These are phyloP conservation scores for Cordyceps fumosorosea DNA, from an alignment of 2,329 filamentous ascomycete genomes.

Conservation along the genomic window DNA sequence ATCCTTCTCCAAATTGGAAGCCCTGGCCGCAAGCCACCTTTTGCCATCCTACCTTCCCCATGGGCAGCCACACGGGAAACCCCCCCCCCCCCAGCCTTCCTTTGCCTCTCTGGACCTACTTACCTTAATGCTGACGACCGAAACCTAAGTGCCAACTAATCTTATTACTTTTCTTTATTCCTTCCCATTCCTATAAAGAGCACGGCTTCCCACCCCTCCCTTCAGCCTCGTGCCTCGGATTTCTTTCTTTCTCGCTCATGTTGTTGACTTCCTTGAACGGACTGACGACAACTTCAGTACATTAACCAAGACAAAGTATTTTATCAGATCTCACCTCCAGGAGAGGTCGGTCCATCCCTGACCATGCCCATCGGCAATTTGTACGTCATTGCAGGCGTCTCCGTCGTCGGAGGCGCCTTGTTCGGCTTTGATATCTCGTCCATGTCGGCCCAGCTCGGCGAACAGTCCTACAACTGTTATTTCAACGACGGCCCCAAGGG, in stretches of 20 bases:
- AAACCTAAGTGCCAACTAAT: background rate
- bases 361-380: conserved; percentile 28
- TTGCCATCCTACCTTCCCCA: background rate
- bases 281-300: background rate
- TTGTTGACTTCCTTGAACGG: conserved; percentile 1
- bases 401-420: conserved; percentile 34
- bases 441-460: conserved; percentile 40
- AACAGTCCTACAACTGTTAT: conserved; percentile 32
- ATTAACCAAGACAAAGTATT: background rate
- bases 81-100: background rate
- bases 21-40: background rate
- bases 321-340: background rate
- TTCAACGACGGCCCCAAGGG: conserved; percentile 31
- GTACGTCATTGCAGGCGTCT: conserved; percentile 29
- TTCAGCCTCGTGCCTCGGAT: background rate
- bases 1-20: conserved; percentile 5
- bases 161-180: background rate
- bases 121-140: background rate
- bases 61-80: background rate
- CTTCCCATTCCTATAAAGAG: background rate
- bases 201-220: background rate
- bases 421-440: conserved; percentile 54
- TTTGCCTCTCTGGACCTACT: background rate
- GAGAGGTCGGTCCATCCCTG: background rate
- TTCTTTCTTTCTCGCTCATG: background rate